Evolutionary conservation across 1,284 basidiomycete genomes (phyloP), one percentile per base, ranked within the genome.

Genomic region (Boletus coffeatus): DNA sequence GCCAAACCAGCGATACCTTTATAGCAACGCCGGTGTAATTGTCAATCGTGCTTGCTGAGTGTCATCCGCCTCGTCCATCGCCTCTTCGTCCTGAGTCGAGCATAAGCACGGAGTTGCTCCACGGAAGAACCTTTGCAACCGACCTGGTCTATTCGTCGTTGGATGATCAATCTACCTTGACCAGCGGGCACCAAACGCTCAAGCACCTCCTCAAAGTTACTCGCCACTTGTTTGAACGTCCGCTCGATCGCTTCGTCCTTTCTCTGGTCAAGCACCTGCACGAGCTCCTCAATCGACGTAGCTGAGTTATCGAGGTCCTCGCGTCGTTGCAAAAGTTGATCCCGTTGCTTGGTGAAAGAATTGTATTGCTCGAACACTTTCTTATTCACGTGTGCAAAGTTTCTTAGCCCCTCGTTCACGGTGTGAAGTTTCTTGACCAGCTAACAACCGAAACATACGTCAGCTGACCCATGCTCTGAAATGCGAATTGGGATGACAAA

Each of bases 281-380:
- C 94, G n/a, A 99, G 84, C 70, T 98, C 93, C 71, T 94, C 85
- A 68, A 99, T 99, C 52, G 93, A 95, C 57, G 84, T 73, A 0
- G 93, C 94, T 2, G 93, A 95, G 68, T 87, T 88, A 67, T 97
- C 94, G 34, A 98, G 83, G 74, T 98, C 97, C 67, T 92, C 89
- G 18, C 94, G 86, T 5, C 97, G 88, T 67, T 89, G 82, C 39
- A 93, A 76, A 7, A 98, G 84, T 68, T 96, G 91, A 73, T 98
- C 96, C 2, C 96, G 88, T 76, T 99, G 96, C 73, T 96, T 97
- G 10, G 96, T 98, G 75, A 99, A 99, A 73, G 93, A 96, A 76
- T 86, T 93, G 80, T 97, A 98, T 76, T 98, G 95, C 76, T 99
- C 97, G 72, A 98, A 96, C 1, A 96, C 97, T 76, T 98, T 98